Conservation (phyloP, 805 yeast species). For the Maudiozyma barnettii region DNA sequence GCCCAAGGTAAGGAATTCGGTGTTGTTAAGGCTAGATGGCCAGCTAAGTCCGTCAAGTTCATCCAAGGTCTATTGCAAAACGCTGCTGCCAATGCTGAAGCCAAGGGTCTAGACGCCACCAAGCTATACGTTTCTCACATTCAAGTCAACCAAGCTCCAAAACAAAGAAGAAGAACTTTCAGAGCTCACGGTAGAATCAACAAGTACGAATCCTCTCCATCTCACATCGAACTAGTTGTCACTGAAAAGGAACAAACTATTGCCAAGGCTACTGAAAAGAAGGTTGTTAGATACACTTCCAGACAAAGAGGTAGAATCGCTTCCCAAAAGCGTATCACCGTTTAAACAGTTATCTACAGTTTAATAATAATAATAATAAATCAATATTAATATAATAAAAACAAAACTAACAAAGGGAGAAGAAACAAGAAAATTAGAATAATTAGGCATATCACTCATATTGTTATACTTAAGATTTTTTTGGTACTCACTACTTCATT, state of each 20-base stretch:
- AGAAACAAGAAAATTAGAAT: not conserved
- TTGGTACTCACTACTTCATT: not conserved
- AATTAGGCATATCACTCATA: not conserved
- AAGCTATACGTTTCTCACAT: slow-evolving; percentile 94
- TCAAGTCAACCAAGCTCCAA: slow-evolving; percentile 99
- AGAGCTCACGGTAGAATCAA: slow-evolving; percentile 99
- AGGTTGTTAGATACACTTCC: slow-evolving; percentile 64
- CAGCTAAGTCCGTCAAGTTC: slow-evolving; percentile 95
- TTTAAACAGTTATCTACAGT: slow-evolving; percentile 28
- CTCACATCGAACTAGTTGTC: slow-evolving; percentile 95
- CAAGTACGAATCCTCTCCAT: slow-evolving; percentile 97
- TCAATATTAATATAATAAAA: not conserved
- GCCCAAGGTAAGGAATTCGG: slow-evolving; percentile 99
- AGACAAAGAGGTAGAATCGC: slow-evolving; percentile 92
- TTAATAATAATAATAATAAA: not conserved
- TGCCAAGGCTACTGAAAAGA: slow-evolving; percentile 76
- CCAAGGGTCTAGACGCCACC: slow-evolving; percentile 95
- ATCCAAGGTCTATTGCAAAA: slow-evolving; percentile 89
- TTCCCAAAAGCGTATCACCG: slow-evolving; percentile 78
- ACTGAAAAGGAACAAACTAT: slow-evolving; percentile 92
- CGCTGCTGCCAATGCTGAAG: slow-evolving; percentile 98
- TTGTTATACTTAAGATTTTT: not conserved
- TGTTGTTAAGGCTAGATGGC: slow-evolving; percentile 99
- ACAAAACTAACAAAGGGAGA: not conserved
- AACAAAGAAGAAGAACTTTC: slow-evolving; percentile 99